These are phyloP conservation scores for Cyclotella cryptica DNA, from an alignment of 108 stramenopile genomes.

Conservation along the genomic window DNA sequence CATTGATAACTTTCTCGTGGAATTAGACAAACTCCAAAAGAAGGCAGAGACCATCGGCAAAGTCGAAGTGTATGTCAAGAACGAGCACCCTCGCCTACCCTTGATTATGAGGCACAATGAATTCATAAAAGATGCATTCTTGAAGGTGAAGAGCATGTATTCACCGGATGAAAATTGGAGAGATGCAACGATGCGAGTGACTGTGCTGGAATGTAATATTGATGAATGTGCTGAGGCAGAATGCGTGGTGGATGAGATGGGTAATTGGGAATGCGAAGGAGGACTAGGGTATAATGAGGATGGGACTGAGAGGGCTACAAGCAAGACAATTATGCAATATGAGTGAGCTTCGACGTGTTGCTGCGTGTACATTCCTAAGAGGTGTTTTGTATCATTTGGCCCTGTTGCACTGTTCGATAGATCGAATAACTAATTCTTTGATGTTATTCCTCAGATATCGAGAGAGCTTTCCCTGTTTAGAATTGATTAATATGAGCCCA, in stretches of 20 bases:
- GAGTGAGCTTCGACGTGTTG: no score
- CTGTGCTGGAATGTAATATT: conserved; percentile 6
- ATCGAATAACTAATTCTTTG: no score
- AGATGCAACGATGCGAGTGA: conserved; percentile 13
- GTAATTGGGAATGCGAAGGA: conserved; percentile 5
- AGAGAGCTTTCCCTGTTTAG: no score
- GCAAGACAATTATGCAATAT: neutral
- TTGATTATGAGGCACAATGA: conserved; percentile 62
- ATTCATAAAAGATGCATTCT: conserved; percentile 52
- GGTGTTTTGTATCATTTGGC: no score
- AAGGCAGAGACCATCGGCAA: conserved; percentile 20
- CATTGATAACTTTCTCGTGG: conserved; percentile 50
- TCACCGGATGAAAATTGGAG: conserved; percentile 16
- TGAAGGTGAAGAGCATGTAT: conserved; percentile 42
- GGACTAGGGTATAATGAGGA: conserved; percentile 14
- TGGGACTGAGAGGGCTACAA: conserved; percentile 7
- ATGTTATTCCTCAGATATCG: no score
- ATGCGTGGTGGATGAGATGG: conserved; percentile 6
- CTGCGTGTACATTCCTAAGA: no score
- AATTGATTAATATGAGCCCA: no score
- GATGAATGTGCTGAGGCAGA: conserved; percentile 10
- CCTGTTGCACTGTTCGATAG: no score
- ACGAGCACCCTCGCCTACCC: conserved; percentile 48
- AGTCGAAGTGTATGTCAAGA: conserved; percentile 20
- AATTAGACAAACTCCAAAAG: conserved; percentile 42